Evolutionary conservation across 441 rosid species (phyloP).

Genomic region (Pelargonium exstipulatum): DNA sequence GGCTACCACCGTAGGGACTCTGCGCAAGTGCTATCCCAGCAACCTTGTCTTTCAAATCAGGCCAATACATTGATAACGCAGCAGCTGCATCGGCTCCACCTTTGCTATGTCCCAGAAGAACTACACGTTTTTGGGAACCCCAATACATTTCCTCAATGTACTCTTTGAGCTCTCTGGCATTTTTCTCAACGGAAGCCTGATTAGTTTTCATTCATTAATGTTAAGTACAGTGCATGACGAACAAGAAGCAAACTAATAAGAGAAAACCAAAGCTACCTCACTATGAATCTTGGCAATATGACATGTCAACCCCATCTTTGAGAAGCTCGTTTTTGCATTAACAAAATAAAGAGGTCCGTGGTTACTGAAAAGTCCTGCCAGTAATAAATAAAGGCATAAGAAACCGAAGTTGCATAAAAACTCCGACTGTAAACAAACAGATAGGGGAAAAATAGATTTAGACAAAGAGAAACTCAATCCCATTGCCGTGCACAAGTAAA

Average conservation of each 20-base stretch:
- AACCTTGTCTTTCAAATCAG: constrained; percentile 87
- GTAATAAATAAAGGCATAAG: no score
- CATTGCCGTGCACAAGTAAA: background rate
- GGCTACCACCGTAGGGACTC: constrained; percentile 93
- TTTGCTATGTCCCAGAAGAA: constrained; percentile 97
- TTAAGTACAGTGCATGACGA: constrained; percentile 23
- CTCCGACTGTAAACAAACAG: no score
- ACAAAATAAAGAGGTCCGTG: constrained; percentile 95
- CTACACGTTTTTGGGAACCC: constrained; percentile 82
- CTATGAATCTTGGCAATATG: constrained; percentile 98
- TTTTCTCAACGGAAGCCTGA: constrained; percentile 95
- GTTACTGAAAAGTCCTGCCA: constrained; percentile 92
- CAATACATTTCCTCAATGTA: constrained; percentile 88
- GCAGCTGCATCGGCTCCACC: constrained; percentile 97
- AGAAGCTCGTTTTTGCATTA: constrained; percentile 64
- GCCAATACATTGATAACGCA: constrained; percentile 85
- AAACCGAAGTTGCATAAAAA: no score
- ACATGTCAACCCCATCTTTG: constrained; percentile 85
- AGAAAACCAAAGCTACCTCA: constrained; percentile 47
- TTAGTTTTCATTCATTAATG: constrained; percentile 19
- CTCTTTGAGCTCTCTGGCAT: constrained; percentile 88
- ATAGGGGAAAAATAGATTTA: background rate
- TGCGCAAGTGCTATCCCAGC: constrained; percentile 85
- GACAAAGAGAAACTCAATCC: constrained; percentile 3
- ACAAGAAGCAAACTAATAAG: constrained; percentile 1